Base-by-base conservation (phyloP, 768 basidiomycete species). In the Mycena floridula region DNA sequence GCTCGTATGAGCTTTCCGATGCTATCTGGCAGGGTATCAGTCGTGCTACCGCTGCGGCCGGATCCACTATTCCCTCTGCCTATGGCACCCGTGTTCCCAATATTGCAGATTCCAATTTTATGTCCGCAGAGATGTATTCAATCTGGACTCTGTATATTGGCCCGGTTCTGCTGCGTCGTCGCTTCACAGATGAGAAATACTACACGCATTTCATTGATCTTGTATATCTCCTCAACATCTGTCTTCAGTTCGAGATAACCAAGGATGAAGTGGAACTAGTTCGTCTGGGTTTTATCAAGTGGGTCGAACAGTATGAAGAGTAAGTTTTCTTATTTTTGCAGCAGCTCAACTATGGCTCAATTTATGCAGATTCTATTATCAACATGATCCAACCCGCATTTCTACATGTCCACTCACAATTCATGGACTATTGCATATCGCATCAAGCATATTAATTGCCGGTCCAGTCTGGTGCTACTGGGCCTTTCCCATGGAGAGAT, bases 131-230 rank as follows among this genome's bases (percentile, higher is more conserved):
- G 44, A 48, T 3, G 39, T 48, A 20, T 39, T 52, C 53, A 1
- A 52, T 66, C 39, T 66, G 61, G 58, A 45, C 50, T 3, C 42
- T 48, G 21, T 59, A 53, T 37, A 13, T 65, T 9, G 64, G 43
- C 0, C 62, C 62, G 4, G 39, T 54, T 4, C 42, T 66, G 2
- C 56, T 66, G 8, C 15, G 22, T 15, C 8, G 51, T 11, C 46
- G 50, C 2, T 65, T 64, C 48, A 32, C 9, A 32, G 15, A 13
- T 3, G 15, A n/a, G 8, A 47, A 46, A 15, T 67, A 66, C 46
- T 66, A 60, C 41, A 45, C 54, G 1, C 63, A 67, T 43, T 63
- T 66, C 38, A 24, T 64, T 13, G 23, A 51, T 3, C 56, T 66
- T 28, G 55, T 62, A 20, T 18, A 41, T 3, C 51, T 65, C 5